phyloP scores from a whole-genome alignment of 2,329 filamentous ascomycete species.

The Didymellaceae sp. region DNA sequence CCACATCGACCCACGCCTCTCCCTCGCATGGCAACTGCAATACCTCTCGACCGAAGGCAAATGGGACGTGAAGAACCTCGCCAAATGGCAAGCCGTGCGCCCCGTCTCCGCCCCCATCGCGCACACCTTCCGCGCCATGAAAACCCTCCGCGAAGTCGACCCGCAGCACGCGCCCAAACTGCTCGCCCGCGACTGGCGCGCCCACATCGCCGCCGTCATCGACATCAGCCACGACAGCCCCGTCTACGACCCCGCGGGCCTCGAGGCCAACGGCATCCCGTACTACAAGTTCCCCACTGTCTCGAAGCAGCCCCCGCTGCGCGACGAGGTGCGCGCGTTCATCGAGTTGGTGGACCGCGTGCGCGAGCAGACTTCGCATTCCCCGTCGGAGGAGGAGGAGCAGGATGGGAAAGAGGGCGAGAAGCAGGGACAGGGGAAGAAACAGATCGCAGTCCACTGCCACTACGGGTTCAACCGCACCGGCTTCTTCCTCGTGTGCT shows the following conservation, averaged over 20 bases:
- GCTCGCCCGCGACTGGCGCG: conserved; percentile 73
- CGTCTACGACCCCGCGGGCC: conserved; percentile 76
- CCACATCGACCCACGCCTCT: conserved; percentile 78
- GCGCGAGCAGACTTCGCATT: too few species aligned
- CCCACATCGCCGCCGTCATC: conserved; percentile 75
- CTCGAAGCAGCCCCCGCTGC: conserved; percentile 82
- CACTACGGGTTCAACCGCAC: conserved; percentile 97
- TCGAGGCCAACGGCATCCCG: conserved; percentile 53
- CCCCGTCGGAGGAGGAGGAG: too few species aligned
- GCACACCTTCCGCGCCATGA: conserved; percentile 84
- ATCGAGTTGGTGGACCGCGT: conserved; percentile 63
- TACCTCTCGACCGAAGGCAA: conserved; percentile 89
- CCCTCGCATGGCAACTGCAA: conserved; percentile 88
- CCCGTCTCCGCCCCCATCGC: conserved; percentile 82
- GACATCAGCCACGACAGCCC: conserved; percentile 92
- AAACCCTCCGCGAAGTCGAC: conserved; percentile 90
- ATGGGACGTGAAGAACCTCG: conserved; percentile 97
- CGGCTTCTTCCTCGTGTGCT: conserved; percentile 87
- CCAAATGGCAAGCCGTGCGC: conserved; percentile 82
- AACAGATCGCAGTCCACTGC: conserved; percentile 81
- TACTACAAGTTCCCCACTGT: conserved; percentile 88
- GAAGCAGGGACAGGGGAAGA: conserved; percentile 40
- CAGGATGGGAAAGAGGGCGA: too few species aligned
- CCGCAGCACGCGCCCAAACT: conserved; percentile 76
- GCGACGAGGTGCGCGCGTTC: conserved; percentile 66